phyloP scores from a whole-genome alignment of 345 rosid genomes.

The Acer campestre region DNA sequence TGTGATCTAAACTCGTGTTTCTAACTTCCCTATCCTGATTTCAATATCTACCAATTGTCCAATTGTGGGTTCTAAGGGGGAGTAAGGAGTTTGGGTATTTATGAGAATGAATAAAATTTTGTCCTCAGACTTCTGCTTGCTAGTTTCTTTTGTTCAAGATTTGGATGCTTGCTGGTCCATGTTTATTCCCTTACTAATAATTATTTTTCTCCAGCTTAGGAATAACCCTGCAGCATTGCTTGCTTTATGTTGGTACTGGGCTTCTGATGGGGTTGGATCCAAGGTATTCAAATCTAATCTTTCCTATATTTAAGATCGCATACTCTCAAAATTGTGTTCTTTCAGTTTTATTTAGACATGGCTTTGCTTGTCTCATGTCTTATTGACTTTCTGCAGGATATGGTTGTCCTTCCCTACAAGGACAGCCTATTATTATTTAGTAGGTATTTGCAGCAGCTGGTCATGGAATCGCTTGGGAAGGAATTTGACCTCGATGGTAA shows the following conservation, averaged over 20 bases:
- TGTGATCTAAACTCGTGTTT: background rate
- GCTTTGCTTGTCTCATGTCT: constrained; percentile 1
- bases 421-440: constrained; percentile 93
- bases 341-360: constrained; percentile 10
- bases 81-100: background rate
- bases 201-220: constrained; percentile 56
- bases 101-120: background rate
- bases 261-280: constrained; percentile 86
- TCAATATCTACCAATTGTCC: background rate
- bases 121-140: background rate
- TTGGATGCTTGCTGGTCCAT: background rate
- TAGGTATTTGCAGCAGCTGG: constrained; percentile 93
- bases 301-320: background rate
- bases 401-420: constrained; percentile 99
- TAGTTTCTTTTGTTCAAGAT: background rate
- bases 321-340: constrained; percentile 13
- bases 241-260: constrained; percentile 98
- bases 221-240: constrained; percentile 94
- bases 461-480: constrained; percentile 99
- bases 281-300: constrained; percentile 57
- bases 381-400: constrained; percentile 61
- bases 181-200: background rate
- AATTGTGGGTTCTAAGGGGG: background rate
- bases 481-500: constrained; percentile 96
- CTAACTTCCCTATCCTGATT: background rate